Evolutionary conservation across 495 filamentous ascomycete genomes (phyloP).

Genomic region (Xylaria intraflava): DNA sequence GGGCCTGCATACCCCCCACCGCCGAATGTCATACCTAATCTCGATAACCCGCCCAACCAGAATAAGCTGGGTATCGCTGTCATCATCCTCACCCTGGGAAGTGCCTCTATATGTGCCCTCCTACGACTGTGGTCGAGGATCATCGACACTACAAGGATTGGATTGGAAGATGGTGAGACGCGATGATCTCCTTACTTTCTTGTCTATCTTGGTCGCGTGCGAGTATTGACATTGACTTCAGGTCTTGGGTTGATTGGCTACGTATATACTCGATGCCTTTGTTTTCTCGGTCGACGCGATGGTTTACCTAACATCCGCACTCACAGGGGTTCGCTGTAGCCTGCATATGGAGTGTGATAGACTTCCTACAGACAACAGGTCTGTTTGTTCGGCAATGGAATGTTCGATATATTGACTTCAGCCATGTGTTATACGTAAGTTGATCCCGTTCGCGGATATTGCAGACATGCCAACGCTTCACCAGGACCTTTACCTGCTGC

Average conservation of each 20-base stretch:
- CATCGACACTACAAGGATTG: background rate
- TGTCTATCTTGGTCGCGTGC: background rate
- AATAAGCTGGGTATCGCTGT: background rate
- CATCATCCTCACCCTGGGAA: background rate
- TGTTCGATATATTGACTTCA: background rate
- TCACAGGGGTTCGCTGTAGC: background rate
- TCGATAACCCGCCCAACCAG: background rate
- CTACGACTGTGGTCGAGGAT: background rate
- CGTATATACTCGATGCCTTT: background rate
- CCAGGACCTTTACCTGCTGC: no score
- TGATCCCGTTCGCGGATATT: no score
- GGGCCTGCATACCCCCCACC: background rate
- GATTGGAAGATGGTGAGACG: background rate
- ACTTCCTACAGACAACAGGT: background rate
- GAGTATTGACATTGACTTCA: background rate
- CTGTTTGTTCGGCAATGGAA: background rate
- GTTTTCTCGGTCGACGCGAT: background rate
- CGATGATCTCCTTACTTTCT: background rate
- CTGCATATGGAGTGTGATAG: background rate
- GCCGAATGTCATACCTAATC: background rate
- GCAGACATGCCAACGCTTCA: no score
- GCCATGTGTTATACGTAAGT: background rate
- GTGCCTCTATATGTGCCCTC: background rate
- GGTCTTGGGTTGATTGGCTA: no score
- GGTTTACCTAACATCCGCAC: no score